These are phyloP conservation scores for Leishmania major DNA, from an alignment of 208 protist species.

Conservation along the genomic window DNA sequence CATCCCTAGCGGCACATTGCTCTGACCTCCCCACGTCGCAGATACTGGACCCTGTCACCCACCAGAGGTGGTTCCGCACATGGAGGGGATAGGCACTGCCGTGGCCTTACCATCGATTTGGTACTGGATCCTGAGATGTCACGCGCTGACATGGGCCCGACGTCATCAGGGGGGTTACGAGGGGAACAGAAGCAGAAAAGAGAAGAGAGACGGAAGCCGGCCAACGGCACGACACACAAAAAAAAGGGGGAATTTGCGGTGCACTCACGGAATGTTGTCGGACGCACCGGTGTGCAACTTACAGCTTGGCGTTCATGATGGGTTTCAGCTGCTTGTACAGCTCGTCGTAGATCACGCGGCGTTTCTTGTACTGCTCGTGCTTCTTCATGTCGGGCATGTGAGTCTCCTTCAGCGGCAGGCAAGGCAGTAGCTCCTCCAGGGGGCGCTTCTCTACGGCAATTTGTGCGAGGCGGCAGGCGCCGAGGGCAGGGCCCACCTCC, in stretches of 20 bases:
- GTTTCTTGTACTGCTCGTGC: constrained; percentile 58
- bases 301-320: constrained; percentile 64
- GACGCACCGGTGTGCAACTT: not conserved
- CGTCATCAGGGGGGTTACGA: not conserved
- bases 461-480: constrained; percentile 71
- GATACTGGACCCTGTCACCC: not conserved
- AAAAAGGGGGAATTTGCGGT: not conserved
- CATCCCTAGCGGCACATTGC: not conserved
- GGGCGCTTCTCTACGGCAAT: constrained; percentile 59
- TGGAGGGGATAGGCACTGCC: not conserved
- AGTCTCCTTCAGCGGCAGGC: constrained; percentile 53
- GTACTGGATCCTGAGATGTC: not conserved
- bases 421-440: constrained; percentile 56
- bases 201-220: not conserved
- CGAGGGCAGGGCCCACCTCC: constrained; percentile 67
- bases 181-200: not conserved
- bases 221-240: not conserved
- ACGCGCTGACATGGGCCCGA: not conserved
- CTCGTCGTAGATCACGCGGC: constrained; percentile 49
- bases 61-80: not conserved
- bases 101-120: too few species aligned
- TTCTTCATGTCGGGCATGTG: constrained; percentile 60
- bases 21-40: not conserved
- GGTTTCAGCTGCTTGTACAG: constrained; percentile 70
- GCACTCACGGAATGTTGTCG: not conserved